Percentiles rank a stretch among this genome's conserved stretches.
These are phyloP conservation scores for Infundibulicybe gibba DNA, from an alignment of 768 basidiomycete genomes.

Conservation along the genomic window DNA sequence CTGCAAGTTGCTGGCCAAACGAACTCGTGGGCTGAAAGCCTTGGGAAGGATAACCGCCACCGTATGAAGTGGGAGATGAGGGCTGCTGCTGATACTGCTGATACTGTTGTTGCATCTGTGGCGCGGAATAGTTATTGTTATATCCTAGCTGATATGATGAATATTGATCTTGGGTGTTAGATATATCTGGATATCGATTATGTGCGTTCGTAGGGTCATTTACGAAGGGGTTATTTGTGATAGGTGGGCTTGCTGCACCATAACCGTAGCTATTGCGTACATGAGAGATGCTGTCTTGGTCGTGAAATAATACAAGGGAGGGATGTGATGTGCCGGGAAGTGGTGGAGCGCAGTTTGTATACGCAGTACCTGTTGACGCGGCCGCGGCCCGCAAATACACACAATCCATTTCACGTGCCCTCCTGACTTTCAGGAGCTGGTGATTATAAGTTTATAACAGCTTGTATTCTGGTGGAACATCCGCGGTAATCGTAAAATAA, in stretches of 20 bases:
- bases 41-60: slow-evolving; percentile 20
- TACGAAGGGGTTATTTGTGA: slow-evolving; percentile 70
- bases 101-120: slow-evolving; percentile 28
- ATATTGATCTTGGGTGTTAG: slow-evolving; percentile 29
- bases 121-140: slow-evolving; percentile 15
- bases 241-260: slow-evolving; percentile 26
- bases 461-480: too few relatives aligned
- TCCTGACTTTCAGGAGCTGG: too few relatives aligned
- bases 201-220: slow-evolving; percentile 44
- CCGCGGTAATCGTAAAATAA: too few relatives aligned
- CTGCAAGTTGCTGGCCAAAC: slow-evolving; percentile 53
- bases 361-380: too few relatives aligned
- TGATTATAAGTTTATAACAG: too few relatives aligned
- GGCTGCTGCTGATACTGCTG: slow-evolving; percentile 34
- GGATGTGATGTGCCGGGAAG: too few relatives aligned
- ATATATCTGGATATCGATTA: slow-evolving; percentile 65
- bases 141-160: slow-evolving; percentile 30
- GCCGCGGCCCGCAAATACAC: too few relatives aligned
- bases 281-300: slow-evolving; percentile 18
- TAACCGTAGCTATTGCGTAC: slow-evolving; percentile 44
- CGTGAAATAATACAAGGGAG: slow-evolving; percentile 6
- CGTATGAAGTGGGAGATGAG: slow-evolving; percentile 6
- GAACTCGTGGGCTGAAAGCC: slow-evolving; percentile 48
- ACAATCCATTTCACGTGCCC: too few relatives aligned
- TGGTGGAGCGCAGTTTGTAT: too few relatives aligned